Conservation (phyloP, 176 grass and related monocot species). For the Cenchrus purpureus region DNA sequence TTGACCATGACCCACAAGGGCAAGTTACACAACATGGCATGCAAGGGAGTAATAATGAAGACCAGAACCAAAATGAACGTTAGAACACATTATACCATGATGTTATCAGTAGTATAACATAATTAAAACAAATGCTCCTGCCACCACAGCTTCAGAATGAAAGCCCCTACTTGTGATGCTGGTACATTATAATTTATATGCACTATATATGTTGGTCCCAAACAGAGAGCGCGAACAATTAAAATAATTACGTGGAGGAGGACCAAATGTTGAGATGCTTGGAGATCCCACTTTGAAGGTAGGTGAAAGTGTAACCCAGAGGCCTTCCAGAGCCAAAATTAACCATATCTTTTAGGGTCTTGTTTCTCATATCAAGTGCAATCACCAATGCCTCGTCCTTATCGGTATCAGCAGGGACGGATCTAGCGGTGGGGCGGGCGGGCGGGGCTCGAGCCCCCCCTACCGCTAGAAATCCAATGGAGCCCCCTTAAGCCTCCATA, state of each 20-base stretch:
- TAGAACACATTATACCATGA: not conserved
- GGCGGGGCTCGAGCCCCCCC: no score
- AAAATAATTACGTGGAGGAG: not conserved
- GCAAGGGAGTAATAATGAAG: not conserved
- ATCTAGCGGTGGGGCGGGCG: no score
- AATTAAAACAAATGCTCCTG: not conserved
- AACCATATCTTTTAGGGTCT: not conserved
- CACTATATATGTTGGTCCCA: no score
- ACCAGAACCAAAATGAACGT: not conserved
- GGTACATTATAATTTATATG: not conserved
- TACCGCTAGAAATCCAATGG: no score
- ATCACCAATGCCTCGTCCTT: not conserved
- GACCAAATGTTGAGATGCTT: not conserved
- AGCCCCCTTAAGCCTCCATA: no score
- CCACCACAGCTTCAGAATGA: not conserved
- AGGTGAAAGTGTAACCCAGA: not conserved
- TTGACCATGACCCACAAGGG: not conserved
- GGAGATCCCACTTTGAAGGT: slow-evolving; percentile 22
- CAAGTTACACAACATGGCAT: not conserved
- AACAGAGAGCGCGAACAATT: not conserved
- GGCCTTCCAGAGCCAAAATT: not conserved
- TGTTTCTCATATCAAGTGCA: slow-evolving; percentile 16
- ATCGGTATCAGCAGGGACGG: not conserved
- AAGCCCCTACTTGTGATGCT: not conserved
- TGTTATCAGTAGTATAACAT: not conserved